Evolutionary conservation across 176 grass and related monocot species (phyloP).

Genomic region (Triticum aestivum): IWGSC_CS_RefSeq_v2.1 NC_057808.1:188457805-188458304

Average conservation of each 20-base stretch:
- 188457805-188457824: slow-evolving; percentile 53
- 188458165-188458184: slow-evolving; percentile 65
- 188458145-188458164: slow-evolving; percentile 76
- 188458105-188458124: slow-evolving; percentile 95
- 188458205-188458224: slow-evolving; percentile 50
- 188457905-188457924: slow-evolving; percentile 30
- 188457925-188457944: slow-evolving; percentile 36
- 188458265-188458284: slow-evolving; percentile 60
- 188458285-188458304: slow-evolving; percentile 18
- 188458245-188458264: slow-evolving; percentile 33
- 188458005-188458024: slow-evolving; percentile 38
- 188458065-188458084: slow-evolving; percentile 63
- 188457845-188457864: slow-evolving; percentile 47
- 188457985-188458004: slow-evolving; percentile 53
- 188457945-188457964: slow-evolving; percentile 30
- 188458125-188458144: slow-evolving; percentile 88
- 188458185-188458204: slow-evolving; percentile 32
- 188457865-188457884: slow-evolving; percentile 40
- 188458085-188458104: slow-evolving; percentile 92
- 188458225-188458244: slow-evolving; percentile 40
- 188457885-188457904: slow-evolving; percentile 35
- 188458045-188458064: slow-evolving; percentile 36
- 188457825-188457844: slow-evolving; percentile 47
- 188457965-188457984: slow-evolving; percentile 53
- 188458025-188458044: slow-evolving; percentile 54